These are phyloP conservation scores for Komagataea norvegica DNA, from an alignment of 1,139 yeast genomes.

Conservation along the genomic window DNA sequence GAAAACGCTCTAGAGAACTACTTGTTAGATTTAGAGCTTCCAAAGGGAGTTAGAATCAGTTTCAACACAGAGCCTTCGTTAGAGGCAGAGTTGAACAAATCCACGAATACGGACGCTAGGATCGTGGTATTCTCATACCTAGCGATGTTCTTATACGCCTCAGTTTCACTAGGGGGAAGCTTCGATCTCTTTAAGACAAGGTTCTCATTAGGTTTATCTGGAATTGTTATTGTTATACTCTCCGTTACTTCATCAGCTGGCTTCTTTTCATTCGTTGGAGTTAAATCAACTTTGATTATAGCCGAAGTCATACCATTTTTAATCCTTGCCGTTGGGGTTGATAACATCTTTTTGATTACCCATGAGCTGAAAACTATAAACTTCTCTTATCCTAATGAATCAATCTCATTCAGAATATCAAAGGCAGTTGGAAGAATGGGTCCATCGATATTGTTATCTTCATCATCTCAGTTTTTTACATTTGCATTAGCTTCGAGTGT, in stretches of 20 bases:
- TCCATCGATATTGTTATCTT: constrained; percentile 79
- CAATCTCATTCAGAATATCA: constrained; percentile 53
- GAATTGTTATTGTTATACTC: constrained; percentile 71
- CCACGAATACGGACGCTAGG: constrained; percentile 72
- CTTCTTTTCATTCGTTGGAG: constrained; percentile 63
- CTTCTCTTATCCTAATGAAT: constrained; percentile 39
- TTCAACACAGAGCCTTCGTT: constrained; percentile 81
- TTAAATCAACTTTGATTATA: constrained; percentile 83
- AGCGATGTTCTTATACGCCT: constrained; percentile 87
- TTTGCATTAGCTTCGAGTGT: constrained; percentile 77
- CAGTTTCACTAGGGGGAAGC: constrained; percentile 72
- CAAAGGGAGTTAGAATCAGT: constrained; percentile 55
- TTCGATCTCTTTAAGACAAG: constrained; percentile 52
- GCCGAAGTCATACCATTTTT: constrained; percentile 97
- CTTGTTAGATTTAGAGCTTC: constrained; percentile 40
- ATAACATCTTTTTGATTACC: constrained; percentile 80
- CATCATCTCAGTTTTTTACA: constrained; percentile 70
- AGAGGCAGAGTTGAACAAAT: constrained; percentile 75
- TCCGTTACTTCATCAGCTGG: constrained; percentile 85
- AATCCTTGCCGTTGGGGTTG: constrained; percentile 91
- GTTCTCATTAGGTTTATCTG: constrained; percentile 72
- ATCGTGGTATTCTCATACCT: constrained; percentile 72
- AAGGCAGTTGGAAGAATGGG: constrained; percentile 69
- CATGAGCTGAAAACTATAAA: constrained; percentile 66
- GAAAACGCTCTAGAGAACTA: constrained; percentile 58